A percentile compares a stretch with the other conserved stretches of the same genome.
These are phyloP conservation scores for Cicer chorassanicum DNA, from an alignment of 306 rosid species.

Conservation along the genomic window DNA sequence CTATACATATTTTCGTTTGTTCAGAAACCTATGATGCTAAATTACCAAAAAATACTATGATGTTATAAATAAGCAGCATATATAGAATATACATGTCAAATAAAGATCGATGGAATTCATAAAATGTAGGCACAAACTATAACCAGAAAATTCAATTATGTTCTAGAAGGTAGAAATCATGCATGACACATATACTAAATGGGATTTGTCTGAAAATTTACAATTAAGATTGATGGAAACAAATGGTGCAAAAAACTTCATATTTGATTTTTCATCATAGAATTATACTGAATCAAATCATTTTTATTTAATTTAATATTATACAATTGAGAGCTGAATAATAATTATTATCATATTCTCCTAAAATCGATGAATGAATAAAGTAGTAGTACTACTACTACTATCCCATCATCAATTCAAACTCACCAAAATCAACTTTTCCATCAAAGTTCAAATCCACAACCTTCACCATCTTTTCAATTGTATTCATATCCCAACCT, in stretches of 20 bases:
- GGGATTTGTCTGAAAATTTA: background rate
- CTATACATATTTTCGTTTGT: background rate
- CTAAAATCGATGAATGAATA: constrained; percentile 34
- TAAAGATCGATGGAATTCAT: background rate
- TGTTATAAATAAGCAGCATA: no score
- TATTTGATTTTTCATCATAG: constrained; percentile 3
- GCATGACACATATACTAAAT: constrained; percentile 17
- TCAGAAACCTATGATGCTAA: background rate
- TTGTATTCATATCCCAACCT: constrained; percentile 79
- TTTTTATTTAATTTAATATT: background rate
- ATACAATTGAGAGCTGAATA: constrained; percentile 39
- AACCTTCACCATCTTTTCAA: constrained; percentile 78
- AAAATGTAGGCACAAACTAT: background rate
- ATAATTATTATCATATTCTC: constrained; percentile 29
- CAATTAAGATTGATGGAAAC: background rate
- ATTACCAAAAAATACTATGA: no score
- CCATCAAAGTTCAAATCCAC: constrained; percentile 91
- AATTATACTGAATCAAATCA: constrained; percentile 14
- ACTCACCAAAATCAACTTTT: constrained; percentile 84
- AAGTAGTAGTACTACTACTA: background rate
- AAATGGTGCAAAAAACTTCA: constrained; percentile 18
- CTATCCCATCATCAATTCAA: constrained; percentile 80
- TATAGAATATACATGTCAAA: background rate
- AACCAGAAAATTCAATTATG: constrained; percentile 1
- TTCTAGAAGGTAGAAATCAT: constrained; percentile 15